A percentile compares a stretch with the other conserved stretches of the same genome.
Evolutionary conservation across 805 yeast genomes (phyloP).

Genomic region (Komagataella phaffii): DNA sequence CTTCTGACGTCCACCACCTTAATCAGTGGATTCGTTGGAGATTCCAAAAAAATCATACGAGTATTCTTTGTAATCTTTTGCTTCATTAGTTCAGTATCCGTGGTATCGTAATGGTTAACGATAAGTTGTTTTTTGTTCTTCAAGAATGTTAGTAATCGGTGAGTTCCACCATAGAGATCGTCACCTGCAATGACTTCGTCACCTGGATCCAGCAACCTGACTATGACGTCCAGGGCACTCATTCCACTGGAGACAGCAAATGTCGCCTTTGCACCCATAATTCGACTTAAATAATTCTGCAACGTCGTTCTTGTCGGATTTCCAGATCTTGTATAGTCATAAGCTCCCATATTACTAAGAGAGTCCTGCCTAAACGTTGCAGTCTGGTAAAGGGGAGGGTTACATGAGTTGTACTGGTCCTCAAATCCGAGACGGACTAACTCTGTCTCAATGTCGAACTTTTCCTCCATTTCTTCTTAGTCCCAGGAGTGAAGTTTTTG

Average conservation of each 20-base stretch:
- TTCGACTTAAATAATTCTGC: slow-evolving; percentile 63
- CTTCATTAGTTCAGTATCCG: slow-evolving; percentile 48
- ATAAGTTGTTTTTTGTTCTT: slow-evolving; percentile 48
- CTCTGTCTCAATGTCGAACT: slow-evolving; percentile 41
- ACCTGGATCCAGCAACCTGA: slow-evolving; percentile 64
- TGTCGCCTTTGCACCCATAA: slow-evolving; percentile 67
- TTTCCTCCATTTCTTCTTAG: neutral
- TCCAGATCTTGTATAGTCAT: slow-evolving; percentile 84
- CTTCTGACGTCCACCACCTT: slow-evolving; percentile 71
- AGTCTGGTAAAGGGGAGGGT: slow-evolving; percentile 81
- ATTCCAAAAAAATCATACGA: slow-evolving; percentile 73
- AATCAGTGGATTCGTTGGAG: slow-evolving; percentile 90
- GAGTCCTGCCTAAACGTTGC: slow-evolving; percentile 88
- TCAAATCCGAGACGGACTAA: slow-evolving; percentile 44
- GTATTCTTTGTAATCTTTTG: slow-evolving; percentile 42
- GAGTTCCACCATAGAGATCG: slow-evolving; percentile 90
- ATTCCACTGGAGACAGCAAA: slow-evolving; percentile 85
- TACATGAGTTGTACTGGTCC: slow-evolving; percentile 70
- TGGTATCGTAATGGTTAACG: slow-evolving; percentile 73
- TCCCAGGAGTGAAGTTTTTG: neutral
- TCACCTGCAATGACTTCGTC: slow-evolving; percentile 91
- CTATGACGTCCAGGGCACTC: slow-evolving; percentile 83
- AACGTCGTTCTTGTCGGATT: slow-evolving; percentile 82
- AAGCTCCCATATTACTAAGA: slow-evolving; percentile 63
- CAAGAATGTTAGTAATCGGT: slow-evolving; percentile 67